Percentiles rank a stretch among this genome's conserved stretches.
Evolutionary conservation across 1,139 yeast species (phyloP).

Genomic region (Nakaseomyces delphensis): DNA sequence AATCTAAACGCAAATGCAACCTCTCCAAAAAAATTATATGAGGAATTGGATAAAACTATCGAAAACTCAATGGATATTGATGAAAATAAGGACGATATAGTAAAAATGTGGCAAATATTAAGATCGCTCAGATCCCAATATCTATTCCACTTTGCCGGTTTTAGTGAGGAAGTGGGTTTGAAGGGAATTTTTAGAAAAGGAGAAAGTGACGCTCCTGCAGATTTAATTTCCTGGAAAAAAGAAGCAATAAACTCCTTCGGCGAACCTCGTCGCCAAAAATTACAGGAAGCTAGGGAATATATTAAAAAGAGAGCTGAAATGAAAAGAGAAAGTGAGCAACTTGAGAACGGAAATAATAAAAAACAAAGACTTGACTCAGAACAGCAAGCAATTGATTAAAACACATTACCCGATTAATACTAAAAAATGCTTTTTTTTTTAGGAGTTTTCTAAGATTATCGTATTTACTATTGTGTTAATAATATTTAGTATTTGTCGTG

Average conservation of each 20-base stretch:
- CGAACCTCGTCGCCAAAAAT: constrained; percentile 14
- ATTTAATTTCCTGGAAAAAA: constrained; percentile 9
- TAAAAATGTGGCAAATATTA: constrained; percentile 27
- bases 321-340: neutral
- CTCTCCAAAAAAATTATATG: constrained; percentile 16
- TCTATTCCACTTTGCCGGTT: constrained; percentile 22
- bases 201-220: constrained; percentile 3
- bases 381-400: neutral
- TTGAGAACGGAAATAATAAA: neutral
- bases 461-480: too few relatives aligned
- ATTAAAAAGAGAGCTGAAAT: constrained; percentile 9
- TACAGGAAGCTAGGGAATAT: constrained; percentile 21
- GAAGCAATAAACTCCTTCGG: constrained; percentile 10
- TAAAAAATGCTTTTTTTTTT: too few relatives aligned
- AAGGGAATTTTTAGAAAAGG: constrained; percentile 21
- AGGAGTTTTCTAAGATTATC: too few relatives aligned
- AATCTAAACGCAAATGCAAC: constrained; percentile 11
- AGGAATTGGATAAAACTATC: neutral
- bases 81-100: constrained; percentile 16
- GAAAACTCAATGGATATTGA: neutral
- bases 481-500: too few relatives aligned
- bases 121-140: constrained; percentile 24
- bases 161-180: constrained; percentile 24
- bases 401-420: too few relatives aligned
- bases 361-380: neutral